These are phyloP conservation scores for Pulveroboletus sp. DNA, from an alignment of 768 basidiomycete species.

Conservation along the genomic window DNA sequence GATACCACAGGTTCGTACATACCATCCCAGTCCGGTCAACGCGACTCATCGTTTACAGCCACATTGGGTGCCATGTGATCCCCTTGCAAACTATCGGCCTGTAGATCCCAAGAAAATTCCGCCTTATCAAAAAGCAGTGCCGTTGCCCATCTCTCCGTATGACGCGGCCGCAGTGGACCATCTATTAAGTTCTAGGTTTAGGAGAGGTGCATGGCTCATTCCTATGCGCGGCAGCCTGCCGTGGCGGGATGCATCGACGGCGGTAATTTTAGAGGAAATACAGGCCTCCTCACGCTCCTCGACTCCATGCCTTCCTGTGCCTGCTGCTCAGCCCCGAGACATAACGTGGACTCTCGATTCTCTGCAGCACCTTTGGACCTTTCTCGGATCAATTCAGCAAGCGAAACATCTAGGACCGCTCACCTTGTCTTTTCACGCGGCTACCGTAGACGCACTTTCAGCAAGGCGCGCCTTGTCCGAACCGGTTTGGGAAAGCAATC, in stretches of 20 bases:
- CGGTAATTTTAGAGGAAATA: constrained; percentile 35
- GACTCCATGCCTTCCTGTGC: constrained; percentile 17
- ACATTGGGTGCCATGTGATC: constrained; percentile 20
- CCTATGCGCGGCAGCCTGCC: constrained; percentile 52
- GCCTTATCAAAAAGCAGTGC: constrained; percentile 34
- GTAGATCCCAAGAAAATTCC: constrained; percentile 23
- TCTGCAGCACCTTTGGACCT: constrained; percentile 47
- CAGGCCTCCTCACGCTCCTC: constrained; percentile 15
- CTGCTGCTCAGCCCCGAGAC: constrained; percentile 14
- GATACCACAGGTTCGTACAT: constrained; percentile 43
- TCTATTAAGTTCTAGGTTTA: constrained; percentile 30
- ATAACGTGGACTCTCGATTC: constrained; percentile 48
- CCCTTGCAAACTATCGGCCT: constrained; percentile 11
- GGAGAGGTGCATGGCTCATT: constrained; percentile 53
- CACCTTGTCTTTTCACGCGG: constrained; percentile 46
- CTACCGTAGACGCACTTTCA: constrained; percentile 15
- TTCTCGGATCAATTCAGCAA: constrained; percentile 40
- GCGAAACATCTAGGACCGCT: constrained; percentile 41
- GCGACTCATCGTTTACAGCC: constrained; percentile 21
- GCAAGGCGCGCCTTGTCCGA: constrained; percentile 14
- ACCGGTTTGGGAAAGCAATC: constrained; percentile 24
- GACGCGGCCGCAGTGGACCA: constrained; percentile 29
- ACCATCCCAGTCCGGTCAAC: not conserved
- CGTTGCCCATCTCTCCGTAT: constrained; percentile 36
- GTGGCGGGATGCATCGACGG: constrained; percentile 44